Base-by-base conservation (phyloP, 2,329 filamentous ascomycete genomes). In the Exophiala alcalophila region DNA sequence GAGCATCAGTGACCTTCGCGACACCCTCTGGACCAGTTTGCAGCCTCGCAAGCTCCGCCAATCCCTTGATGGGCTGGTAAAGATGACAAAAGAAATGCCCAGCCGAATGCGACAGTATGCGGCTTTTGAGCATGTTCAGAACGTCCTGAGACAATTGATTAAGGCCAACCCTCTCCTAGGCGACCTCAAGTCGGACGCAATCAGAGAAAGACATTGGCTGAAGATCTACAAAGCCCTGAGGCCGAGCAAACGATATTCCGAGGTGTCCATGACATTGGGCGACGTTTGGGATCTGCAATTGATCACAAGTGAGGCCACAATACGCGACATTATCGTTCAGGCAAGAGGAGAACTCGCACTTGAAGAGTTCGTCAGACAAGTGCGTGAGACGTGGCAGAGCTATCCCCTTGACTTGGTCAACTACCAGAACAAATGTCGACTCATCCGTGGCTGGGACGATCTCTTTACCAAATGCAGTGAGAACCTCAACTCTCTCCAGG, bases 11-110 rank as follows among this genome's bases (percentile, higher is more conserved):
- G 91, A 97, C 59, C 84, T 96, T 11, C 81, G 88, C 20, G 94
- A 98, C 58, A 85, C 81, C 38, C 76, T 94, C 1, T 99, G 94
- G 94, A 94, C 84, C 43, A 95, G 87, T 59, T 86, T 98, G 1
- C 89, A 97, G 61, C 91, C 94, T 6, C 80, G 92, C 52, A 98
- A 97, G 68, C 81, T 98, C 45, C 81, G 92, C 25, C 80, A 86
- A 56, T 86, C 87, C 50, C 83, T 99, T 36, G 91, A 98, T 60
- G 83, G 84, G 33, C 77, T 97, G 39, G 87, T 97, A 64, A 95
- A 95, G 72, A 94, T 94, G 78, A 97, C 90, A 24, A 97, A 95
- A 69, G 91, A 97, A 51, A 97, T 98, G 92, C 92, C 94, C 0
- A 95, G 89, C 66, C 83, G 92, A 47, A 97, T 98, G 91, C 83